Evolutionary conservation across 208 protist genomes (phyloP).

Genomic region (Blastocrithidia nonstop): DNA sequence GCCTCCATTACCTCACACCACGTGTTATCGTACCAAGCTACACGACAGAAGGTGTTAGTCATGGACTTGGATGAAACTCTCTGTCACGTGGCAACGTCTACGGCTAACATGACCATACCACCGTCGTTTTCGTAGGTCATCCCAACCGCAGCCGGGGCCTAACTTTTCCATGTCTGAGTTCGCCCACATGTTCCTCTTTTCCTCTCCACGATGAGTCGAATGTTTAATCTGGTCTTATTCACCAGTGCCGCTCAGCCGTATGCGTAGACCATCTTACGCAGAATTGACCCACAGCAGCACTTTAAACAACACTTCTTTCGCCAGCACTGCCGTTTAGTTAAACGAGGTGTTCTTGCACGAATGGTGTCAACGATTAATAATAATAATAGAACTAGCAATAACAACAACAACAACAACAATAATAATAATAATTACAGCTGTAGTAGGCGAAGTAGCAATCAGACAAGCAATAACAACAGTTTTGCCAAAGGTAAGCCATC

Average conservation of each 20-base stretch:
- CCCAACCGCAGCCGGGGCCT: slow-evolving; percentile 54
- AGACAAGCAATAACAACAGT: slow-evolving; percentile 3
- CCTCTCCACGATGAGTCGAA: slow-evolving; percentile 42
- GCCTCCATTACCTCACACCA: slow-evolving; percentile 70
- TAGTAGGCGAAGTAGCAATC: background rate
- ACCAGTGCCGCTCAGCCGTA: slow-evolving; percentile 79
- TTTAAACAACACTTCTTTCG: slow-evolving; percentile 62
- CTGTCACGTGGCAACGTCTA: slow-evolving; percentile 63
- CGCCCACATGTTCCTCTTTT: slow-evolving; percentile 60
- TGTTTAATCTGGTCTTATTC: slow-evolving; percentile 79
- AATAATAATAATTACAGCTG: background rate
- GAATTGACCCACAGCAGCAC: slow-evolving; percentile 56
- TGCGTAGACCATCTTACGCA: slow-evolving; percentile 73
- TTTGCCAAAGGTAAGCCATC: background rate
- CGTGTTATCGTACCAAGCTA: slow-evolving; percentile 75
- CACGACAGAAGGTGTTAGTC: slow-evolving; percentile 80
- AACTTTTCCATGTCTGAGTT: slow-evolving; percentile 80
- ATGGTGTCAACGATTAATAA: slow-evolving; percentile 9
- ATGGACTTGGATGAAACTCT: slow-evolving; percentile 85
- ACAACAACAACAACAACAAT: slow-evolving; percentile 1
- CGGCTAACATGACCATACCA: slow-evolving; percentile 29
- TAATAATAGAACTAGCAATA: too few relatives aligned
- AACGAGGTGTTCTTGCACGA: slow-evolving; percentile 21
- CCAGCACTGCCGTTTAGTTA: slow-evolving; percentile 52
- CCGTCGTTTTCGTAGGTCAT: slow-evolving; percentile 82